Evolutionary conservation across 2,329 filamentous ascomycete species (phyloP), one percentile per base, ranked within the genome.

Genomic region (Mycosphaerella sp.): DNA sequence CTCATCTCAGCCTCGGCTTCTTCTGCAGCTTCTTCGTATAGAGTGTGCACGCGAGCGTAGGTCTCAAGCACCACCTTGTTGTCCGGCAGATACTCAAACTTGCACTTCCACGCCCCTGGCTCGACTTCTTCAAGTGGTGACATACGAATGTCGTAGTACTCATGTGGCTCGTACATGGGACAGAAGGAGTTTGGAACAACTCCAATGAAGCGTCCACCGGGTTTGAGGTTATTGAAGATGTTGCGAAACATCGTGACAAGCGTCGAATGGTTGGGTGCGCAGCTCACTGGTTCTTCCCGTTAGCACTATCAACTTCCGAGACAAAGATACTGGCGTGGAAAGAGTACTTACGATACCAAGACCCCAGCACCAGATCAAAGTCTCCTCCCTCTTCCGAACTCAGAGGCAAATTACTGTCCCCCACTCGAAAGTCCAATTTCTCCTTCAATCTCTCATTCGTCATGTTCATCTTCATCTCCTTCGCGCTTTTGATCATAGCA

Each of bases 1-100:
- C 37, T 40, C 43, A 57, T 25, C 5, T 49, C 55, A 2, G 55
- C 53, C 5, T 49, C 55, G 2, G 55, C 53, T 14, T 55, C 53
- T 7, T 16, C 21, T 12, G 53, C 55, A 12, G 61, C 51, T 8
- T 9, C 21, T 16, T 53, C 51, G n/a, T 43, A 50, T 16, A 45
- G 34, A 1, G 34, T 30, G 27, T 53, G 51, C 21, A 50, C 2
- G 4, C 40, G 25, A 21, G 39, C 18, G 17, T 34, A 16, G 1
- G 30, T 46, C 16, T 50, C 41, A n/a, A 50, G 40, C 36, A 10
- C 25, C 8, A 46, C 12, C 1, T 30, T 18, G 2, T 30, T 18
- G 10, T 43, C 41, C 3, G 46, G 36, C n/a, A 42, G 30, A 16
- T 9, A 44, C 28, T 37, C 16, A 13, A 40, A 43, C 13, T 25